Evolutionary conservation across 345 rosid genomes (phyloP).

Genomic region (Populus ilicifolia): DNA sequence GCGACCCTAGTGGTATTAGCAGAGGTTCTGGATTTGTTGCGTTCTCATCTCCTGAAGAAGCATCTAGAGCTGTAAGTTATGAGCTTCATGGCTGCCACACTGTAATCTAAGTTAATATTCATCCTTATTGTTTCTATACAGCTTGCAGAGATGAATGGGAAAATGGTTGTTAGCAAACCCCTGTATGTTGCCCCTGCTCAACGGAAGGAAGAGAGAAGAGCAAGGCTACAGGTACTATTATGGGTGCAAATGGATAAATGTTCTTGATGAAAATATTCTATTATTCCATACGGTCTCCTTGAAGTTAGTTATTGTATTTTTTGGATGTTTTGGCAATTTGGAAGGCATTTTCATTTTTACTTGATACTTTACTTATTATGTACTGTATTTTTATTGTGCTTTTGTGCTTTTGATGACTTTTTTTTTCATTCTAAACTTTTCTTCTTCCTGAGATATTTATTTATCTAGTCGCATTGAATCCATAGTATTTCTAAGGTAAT

Average conservation of each 20-base stretch:
- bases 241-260: not conserved
- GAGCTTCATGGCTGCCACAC: not conserved
- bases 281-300: not conserved
- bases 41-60: constrained; percentile 25
- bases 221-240: constrained; percentile 17
- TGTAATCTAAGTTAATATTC: not conserved
- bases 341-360: not conserved
- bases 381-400: not conserved
- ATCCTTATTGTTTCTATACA: not conserved
- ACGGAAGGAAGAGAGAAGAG: constrained; percentile 26
- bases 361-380: not conserved
- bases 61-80: constrained; percentile 23
- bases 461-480: not conserved
- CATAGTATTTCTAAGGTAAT: not conserved
- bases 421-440: not conserved
- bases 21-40: constrained; percentile 32
- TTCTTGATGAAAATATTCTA: not conserved
- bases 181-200: constrained; percentile 30
- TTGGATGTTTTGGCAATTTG: not conserved
- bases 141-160: constrained; percentile 29
- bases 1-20: constrained; percentile 21
- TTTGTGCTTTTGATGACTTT: not conserved
- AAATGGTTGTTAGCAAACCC: constrained; percentile 25
- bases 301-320: not conserved
- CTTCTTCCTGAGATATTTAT: not conserved